These are phyloP conservation scores for Breynia disticha DNA, from an alignment of 441 rosid genomes.

Conservation along the genomic window DNA sequence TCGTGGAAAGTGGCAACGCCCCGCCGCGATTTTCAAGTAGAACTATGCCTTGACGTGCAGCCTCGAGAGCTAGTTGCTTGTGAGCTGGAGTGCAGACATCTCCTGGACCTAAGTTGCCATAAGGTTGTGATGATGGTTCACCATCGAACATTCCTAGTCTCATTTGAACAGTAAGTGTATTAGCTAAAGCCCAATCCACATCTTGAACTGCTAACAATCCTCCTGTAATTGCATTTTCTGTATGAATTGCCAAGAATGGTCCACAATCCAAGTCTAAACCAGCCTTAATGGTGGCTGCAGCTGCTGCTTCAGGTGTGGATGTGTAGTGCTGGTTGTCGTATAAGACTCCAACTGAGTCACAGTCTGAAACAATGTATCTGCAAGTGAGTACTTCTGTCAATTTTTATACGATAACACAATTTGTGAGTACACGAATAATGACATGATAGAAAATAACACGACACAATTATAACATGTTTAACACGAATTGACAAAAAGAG, in stretches of 20 bases:
- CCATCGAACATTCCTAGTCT: conserved; percentile 94
- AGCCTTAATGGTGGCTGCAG: conserved; percentile 66
- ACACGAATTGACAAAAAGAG: too few species aligned
- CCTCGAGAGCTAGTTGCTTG: conserved; percentile 71
- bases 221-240: conserved; percentile 46
- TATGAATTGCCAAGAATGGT: conserved; percentile 71
- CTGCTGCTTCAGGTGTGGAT: conserved; percentile 56
- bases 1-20: conserved; percentile 49
- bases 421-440: too few species aligned
- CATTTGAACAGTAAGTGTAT: conserved; percentile 76
- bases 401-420: too few species aligned
- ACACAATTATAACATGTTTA: too few species aligned
- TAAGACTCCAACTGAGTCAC: conserved; percentile 74
- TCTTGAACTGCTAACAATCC: conserved; percentile 49
- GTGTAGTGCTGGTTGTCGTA: conserved; percentile 65
- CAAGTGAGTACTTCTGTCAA: not conserved
- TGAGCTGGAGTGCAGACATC: conserved; percentile 75
- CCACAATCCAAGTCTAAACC: conserved; percentile 90
- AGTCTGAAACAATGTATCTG: conserved; percentile 86
- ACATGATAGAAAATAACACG: too few species aligned
- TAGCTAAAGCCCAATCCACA: conserved; percentile 44
- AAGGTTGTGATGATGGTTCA: conserved; percentile 39
- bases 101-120: conserved; percentile 53
- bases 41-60: conserved; percentile 87
- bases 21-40: conserved; percentile 56